Base-by-base conservation (phyloP, 139 green algal genomes). In the Spirogloea muscicola region DNA sequence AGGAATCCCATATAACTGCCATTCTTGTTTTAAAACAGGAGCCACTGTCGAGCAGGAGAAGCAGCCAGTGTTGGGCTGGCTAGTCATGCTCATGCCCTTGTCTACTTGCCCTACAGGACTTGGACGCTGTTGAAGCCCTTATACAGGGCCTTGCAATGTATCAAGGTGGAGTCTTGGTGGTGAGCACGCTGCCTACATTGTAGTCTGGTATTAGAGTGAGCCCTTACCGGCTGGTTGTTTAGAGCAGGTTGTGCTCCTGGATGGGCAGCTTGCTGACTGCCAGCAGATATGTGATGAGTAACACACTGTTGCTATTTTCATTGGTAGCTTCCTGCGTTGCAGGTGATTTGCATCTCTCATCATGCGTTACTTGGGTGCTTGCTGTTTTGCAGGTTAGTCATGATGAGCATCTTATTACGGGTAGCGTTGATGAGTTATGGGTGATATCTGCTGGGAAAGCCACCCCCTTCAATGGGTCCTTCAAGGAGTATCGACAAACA, bases 401-500 rank as follows among this genome's bases (percentile, higher is more conserved):
- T 74, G 83, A 87, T 59, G 69, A 87, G 66, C 77, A 87, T 52
- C 64, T 88, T 39, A 88, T 88, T 37, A 69, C 57, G 2, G 60
- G 87, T 48, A 41, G 64, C 13, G 82, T 78, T 9, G 83, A 88
- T 58, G 82, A 88, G 60, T 74, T 88, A 42, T 88, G 83, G 83
- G 48, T 66, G 9, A 77, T 88, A 18, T 33, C 77, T 27, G 77
- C 87, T 40, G 82, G 80, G 33, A 51, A 34, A 25, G 82, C 52
- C 42, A 82, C 25, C 60, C 77, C n/a, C 61, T 88, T 87, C 66
- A 49, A 79, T 40, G 83, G 83, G 7, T 72, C 62, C 31, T 88
- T 88, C 55, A 81, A 87, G 25, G 82, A 87, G 33, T 88, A 88
- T n/a, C n/a, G n/a, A n/a, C n/a, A n/a, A n/a, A n/a, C n/a, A n/a